These are phyloP conservation scores for Alternaria panax DNA, from an alignment of 2,329 filamentous ascomycete species.

Conservation along the genomic window DNA sequence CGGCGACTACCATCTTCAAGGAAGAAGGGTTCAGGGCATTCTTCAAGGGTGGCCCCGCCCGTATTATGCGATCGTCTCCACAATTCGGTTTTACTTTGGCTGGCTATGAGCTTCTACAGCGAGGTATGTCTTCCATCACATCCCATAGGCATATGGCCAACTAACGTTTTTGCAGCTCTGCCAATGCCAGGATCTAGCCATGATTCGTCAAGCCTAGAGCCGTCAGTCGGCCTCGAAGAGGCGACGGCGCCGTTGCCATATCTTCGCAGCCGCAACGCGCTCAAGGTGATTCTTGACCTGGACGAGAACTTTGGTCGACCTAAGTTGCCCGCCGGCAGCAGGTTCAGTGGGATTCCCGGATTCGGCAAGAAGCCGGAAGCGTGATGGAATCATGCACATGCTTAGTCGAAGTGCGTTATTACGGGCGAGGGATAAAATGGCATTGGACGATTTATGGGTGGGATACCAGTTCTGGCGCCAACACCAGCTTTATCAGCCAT, in stretches of 20 bases:
- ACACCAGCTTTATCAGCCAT: conserved; percentile 36
- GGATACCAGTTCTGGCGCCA: conserved; percentile 26
- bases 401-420: conserved; percentile 17
- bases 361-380: conserved; percentile 44
- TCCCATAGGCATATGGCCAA: neutral
- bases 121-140: conserved; percentile 31
- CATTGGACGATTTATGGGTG: conserved; percentile 38
- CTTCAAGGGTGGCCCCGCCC: conserved; percentile 97
- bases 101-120: conserved; percentile 91
- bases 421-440: conserved; percentile 39
- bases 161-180: conserved; percentile 56
- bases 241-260: conserved; percentile 71
- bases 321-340: conserved; percentile 59
- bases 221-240: conserved; percentile 68
- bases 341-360: conserved; percentile 47
- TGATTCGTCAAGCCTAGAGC: conserved; percentile 63
- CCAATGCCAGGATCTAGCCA: conserved; percentile 76
- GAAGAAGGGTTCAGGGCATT: conserved; percentile 96
- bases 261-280: conserved; percentile 81
- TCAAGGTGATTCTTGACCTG: conserved; percentile 94
- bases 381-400: conserved; percentile 25
- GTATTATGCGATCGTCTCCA: conserved; percentile 92
- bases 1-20: conserved; percentile 80
- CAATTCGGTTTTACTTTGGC: conserved; percentile 98
- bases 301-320: conserved; percentile 90